Evolutionary conservation across 2,329 filamentous ascomycete genomes (phyloP).

Genomic region (Colletotrichum sp.): DNA sequence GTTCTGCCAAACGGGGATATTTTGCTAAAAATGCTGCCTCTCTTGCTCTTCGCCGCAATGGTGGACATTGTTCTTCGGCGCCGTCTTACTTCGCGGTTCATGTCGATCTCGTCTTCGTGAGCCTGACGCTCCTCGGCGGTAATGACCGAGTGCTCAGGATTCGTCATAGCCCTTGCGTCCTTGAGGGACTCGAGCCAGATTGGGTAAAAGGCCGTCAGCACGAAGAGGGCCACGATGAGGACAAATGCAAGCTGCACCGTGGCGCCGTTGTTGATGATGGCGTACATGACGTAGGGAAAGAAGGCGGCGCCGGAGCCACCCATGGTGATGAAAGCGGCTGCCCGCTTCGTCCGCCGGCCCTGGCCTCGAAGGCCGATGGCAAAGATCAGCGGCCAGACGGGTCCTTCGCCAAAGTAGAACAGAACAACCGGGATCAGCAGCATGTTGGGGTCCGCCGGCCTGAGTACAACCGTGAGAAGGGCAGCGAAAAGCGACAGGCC

Average conservation of each 20-base stretch:
- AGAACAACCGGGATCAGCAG: conserved; percentile 67
- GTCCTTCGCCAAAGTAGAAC: conserved; percentile 82
- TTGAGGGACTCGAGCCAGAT: conserved; percentile 51
- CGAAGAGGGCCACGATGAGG: conserved; percentile 62
- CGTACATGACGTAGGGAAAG: conserved; percentile 77
- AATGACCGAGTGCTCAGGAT: conserved; percentile 28
- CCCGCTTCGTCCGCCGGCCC: conserved; percentile 80
- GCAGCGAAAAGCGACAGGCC: conserved; percentile 64
- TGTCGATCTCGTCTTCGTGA: conserved; percentile 9
- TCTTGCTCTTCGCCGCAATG: conserved; percentile 7
- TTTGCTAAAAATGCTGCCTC: conserved; percentile 13
- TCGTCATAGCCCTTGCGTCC: conserved; percentile 53
- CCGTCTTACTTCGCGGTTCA: conserved; percentile 6
- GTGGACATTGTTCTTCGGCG: conserved; percentile 1
- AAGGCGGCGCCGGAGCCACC: conserved; percentile 76
- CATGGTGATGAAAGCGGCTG: conserved; percentile 78
- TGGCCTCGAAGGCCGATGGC: conserved; percentile 81
- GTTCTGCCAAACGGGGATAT: conserved; percentile 10
- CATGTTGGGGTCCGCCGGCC: conserved; percentile 49
- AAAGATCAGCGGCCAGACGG: conserved; percentile 84
- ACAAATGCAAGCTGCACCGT: conserved; percentile 69
- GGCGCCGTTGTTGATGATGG: conserved; percentile 64
- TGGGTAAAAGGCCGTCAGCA: conserved; percentile 52
- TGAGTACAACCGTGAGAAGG: conserved; percentile 52
- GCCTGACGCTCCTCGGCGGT: conserved; percentile 13